Evolutionary conservation across 768 basidiomycete genomes (phyloP).

Genomic region (Suillus occidentalis): DNA sequence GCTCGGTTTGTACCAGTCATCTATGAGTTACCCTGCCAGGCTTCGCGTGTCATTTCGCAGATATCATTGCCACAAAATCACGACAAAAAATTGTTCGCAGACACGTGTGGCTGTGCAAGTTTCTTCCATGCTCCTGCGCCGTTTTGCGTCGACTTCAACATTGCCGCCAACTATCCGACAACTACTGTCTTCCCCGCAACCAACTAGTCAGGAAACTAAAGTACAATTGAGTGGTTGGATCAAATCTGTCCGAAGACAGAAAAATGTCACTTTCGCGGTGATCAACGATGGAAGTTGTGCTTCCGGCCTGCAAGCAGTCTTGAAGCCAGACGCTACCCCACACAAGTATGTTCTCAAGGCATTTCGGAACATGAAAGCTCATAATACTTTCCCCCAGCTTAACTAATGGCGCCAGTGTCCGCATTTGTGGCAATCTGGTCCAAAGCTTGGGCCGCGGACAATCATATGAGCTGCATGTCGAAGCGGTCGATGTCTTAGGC

Average conservation of each 20-base stretch:
- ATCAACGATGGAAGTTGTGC: slow-evolving; percentile 78
- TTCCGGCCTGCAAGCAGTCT: slow-evolving; percentile 76
- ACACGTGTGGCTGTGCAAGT: slow-evolving; percentile 25
- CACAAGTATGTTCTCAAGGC: slow-evolving; percentile 29
- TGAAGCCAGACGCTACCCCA: slow-evolving; percentile 43
- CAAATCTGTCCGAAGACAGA: slow-evolving; percentile 82
- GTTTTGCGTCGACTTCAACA: slow-evolving; percentile 30
- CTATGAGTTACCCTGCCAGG: neutral
- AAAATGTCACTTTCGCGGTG: slow-evolving; percentile 83
- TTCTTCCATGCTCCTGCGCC: slow-evolving; percentile 26
- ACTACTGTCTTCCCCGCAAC: slow-evolving; percentile 28
- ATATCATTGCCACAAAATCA: neutral
- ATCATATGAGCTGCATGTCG: slow-evolving; percentile 50
- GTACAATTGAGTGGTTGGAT: slow-evolving; percentile 77
- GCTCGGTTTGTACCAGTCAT: slow-evolving; percentile 23
- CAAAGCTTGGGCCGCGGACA: slow-evolving; percentile 52
- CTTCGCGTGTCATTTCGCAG: neutral
- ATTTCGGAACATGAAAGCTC: neutral
- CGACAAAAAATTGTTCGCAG: neutral
- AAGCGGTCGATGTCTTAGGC: slow-evolving; percentile 51
- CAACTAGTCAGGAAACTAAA: slow-evolving; percentile 12
- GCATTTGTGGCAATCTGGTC: slow-evolving; percentile 45
- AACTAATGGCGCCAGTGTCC: slow-evolving; percentile 57
- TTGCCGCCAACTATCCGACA: slow-evolving; percentile 37
- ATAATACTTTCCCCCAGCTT: slow-evolving; percentile 33